A percentile compares a stretch with the other conserved stretches of the same genome.
These are phyloP conservation scores for Lentinus brumalis DNA, from an alignment of 768 basidiomycete species.

Conservation along the genomic window DNA sequence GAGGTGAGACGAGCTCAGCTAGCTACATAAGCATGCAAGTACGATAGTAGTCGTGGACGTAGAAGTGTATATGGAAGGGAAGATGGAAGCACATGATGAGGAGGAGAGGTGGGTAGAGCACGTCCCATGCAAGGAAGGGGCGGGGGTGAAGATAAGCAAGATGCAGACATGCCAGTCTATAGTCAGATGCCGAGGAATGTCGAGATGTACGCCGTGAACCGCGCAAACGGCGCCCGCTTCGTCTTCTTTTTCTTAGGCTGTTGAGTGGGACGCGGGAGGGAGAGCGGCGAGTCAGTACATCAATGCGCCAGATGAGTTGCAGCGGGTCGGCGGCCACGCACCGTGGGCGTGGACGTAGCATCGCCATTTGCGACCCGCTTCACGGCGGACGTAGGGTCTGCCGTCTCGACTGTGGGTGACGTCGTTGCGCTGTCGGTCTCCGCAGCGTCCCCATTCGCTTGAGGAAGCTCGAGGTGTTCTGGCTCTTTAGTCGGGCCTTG, in stretches of 20 bases:
- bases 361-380: conserved; percentile 16
- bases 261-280: neutral
- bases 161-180: neutral
- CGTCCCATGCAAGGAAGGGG: neutral
- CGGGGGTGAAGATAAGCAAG: neutral
- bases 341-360: conserved; percentile 7
- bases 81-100: neutral
- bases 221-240: conserved; percentile 27
- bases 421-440: neutral
- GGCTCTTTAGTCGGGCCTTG: neutral
- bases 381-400: neutral
- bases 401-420: conserved; percentile 12
- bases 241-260: conserved; percentile 27
- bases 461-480: conserved; percentile 4
- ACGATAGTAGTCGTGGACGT: too few relatives aligned
- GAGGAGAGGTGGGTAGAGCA: neutral
- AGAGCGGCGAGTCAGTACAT: neutral
- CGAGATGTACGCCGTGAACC: conserved; percentile 31
- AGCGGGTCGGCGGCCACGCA: neutral
- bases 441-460: neutral
- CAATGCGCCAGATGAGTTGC: neutral
- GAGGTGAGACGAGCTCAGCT: too few relatives aligned
- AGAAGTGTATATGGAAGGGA: too few relatives aligned
- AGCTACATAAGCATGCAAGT: too few relatives aligned
- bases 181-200: conserved; percentile 29